These are phyloP conservation scores for Penicillium sp. DNA, from an alignment of 2,329 filamentous ascomycete genomes.

Conservation along the genomic window DNA sequence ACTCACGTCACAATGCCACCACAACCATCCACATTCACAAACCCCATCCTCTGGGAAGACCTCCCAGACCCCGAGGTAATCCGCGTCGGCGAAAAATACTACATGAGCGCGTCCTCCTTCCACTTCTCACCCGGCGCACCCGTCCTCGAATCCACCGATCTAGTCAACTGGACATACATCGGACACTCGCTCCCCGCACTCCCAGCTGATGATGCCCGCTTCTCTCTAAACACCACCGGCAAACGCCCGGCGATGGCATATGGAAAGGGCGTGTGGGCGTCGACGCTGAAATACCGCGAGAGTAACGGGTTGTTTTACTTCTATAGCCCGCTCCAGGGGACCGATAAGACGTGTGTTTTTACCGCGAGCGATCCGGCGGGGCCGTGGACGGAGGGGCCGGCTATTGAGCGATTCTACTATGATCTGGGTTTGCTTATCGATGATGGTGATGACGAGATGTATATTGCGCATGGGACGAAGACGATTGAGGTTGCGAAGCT, in stretches of 20 bases:
- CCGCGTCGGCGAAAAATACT: slow-evolving; percentile 53
- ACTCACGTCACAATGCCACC: too few species aligned
- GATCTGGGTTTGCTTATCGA: slow-evolving; percentile 64
- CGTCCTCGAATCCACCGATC: slow-evolving; percentile 60
- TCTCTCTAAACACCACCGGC: neutral
- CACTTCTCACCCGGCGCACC: slow-evolving; percentile 63
- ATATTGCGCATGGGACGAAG: slow-evolving; percentile 59
- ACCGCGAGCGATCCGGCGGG: neutral
- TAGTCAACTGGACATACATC: slow-evolving; percentile 57
- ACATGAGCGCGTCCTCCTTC: slow-evolving; percentile 59
- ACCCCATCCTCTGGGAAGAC: slow-evolving; percentile 62
- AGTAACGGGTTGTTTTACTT: slow-evolving; percentile 56
- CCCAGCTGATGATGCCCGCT: neutral
- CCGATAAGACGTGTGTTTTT: neutral
- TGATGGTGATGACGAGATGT: slow-evolving; percentile 61
- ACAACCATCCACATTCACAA: slow-evolving; percentile 28
- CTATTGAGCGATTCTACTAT: slow-evolving; percentile 58
- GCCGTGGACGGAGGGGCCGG: slow-evolving; percentile 50
- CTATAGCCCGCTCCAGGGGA: neutral
- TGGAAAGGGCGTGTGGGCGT: slow-evolving; percentile 62
- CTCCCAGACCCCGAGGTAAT: slow-evolving; percentile 62
- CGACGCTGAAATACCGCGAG: slow-evolving; percentile 57
- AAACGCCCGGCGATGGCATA: slow-evolving; percentile 45
- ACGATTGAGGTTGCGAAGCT: slow-evolving; percentile 59
- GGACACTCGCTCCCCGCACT: slow-evolving; percentile 46